These are phyloP conservation scores for Mucor sp. DNA, from an alignment of 371 early-diverging fungal genomes.

Conservation along the genomic window DNA sequence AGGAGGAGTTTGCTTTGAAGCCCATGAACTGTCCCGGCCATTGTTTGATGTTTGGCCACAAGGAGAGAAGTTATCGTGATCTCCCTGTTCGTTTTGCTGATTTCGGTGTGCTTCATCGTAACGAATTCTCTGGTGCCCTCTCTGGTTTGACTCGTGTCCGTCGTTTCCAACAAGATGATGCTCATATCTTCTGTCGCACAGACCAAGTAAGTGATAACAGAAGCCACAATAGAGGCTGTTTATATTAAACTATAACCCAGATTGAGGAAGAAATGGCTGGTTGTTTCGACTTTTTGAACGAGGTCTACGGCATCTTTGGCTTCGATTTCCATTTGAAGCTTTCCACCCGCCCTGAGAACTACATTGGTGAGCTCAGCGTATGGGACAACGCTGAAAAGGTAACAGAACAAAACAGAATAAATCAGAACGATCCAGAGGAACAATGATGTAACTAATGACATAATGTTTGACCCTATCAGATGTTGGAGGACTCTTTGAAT, in stretches of 20 bases:
- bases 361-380: conserved; percentile 89
- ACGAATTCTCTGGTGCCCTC: conserved; percentile 97
- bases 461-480: conserved; percentile 21
- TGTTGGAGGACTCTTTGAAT: conserved; percentile 80
- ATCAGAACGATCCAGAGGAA: background rate
- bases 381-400: conserved; percentile 97
- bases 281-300: conserved; percentile 82
- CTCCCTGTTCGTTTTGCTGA: conserved; percentile 99
- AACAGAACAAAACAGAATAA: conserved; percentile 30
- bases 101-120: conserved; percentile 99
- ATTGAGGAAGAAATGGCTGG: conserved; percentile 76
- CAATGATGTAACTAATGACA: conserved; percentile 6
- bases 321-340: conserved; percentile 91
- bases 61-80: conserved; percentile 95
- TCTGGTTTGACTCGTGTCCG: conserved; percentile 98
- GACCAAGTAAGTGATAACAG: conserved; percentile 67
- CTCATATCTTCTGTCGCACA: conserved; percentile 97
- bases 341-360: conserved; percentile 98
- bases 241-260: conserved; percentile 12
- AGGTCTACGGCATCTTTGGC: conserved; percentile 90
- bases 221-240: background rate
- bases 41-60: conserved; percentile 95
- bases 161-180: conserved; percentile 99
- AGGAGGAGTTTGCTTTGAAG: conserved; percentile 94
- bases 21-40: conserved; percentile 99